Evolutionary conservation across 176 grass and related monocot species (phyloP), one percentile per base, ranked within the genome.

Genomic region (Tuctoria greenei): DNA sequence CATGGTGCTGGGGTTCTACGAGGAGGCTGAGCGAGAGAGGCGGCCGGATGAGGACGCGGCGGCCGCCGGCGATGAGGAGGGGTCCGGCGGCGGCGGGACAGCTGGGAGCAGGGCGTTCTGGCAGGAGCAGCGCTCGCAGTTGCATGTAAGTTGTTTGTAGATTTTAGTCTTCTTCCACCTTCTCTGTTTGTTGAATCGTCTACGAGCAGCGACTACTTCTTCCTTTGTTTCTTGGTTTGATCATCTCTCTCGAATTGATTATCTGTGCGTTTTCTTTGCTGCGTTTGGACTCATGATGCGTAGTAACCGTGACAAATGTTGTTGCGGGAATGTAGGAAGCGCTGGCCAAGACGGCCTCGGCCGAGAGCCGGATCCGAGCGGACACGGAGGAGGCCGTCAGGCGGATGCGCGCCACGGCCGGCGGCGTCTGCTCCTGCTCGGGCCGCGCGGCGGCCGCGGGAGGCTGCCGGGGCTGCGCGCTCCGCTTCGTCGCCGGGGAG

Each of bases 1-100:
- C 25, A 86, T 87, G 81, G 88, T 90, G 54, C 71, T 88, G 24
- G 82, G 82, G 4, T 88, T 92, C 75, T 90, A 90, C 68, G 82
- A 90, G 73, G 88, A 90, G 75, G 72, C 81, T 41, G 91, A 87
- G 5, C 55, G 59, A 42, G 46, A 74, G 83, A 37, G 39, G 14
- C 76, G 67, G 59, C 27, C 51, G 51, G 67, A 37, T 27, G 66
- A 57, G 4, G 47, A 2, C 2, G 58, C 10, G 44, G 77, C 13
- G 15, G 46, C 14, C 46, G 14, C 2, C 7, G 49, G 18, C 21
- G 79, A 92, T 42, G 82, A 76, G 5, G 80, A 87, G 17, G 75
- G 47, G 31, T 74, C 68, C 4, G 56, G 11, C 38, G 15, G 54
- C 58, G 62, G 10, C 20, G 51, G 55, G 16, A n/a, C 39, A 15